phyloP scores from a whole-genome alignment of 169 alveolate species.

The Besnoitia besnoiti region DNA sequence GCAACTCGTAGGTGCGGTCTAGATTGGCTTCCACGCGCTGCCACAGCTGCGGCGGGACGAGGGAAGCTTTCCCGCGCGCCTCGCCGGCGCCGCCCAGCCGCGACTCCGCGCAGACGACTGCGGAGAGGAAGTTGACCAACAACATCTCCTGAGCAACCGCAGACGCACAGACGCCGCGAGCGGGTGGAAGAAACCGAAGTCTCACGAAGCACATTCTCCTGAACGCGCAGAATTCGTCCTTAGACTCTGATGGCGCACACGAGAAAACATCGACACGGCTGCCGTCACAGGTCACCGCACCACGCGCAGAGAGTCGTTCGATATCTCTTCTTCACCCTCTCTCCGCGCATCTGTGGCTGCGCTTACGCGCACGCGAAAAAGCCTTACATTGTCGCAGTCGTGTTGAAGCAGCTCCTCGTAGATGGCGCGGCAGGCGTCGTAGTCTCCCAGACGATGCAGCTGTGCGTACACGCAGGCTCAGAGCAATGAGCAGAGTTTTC shows the following conservation, averaged over 20 bases:
- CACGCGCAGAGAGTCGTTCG: not conserved
- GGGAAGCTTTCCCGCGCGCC: not conserved
- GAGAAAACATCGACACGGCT: too few relatives aligned
- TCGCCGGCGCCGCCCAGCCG: not conserved
- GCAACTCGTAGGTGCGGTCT: slow-evolving; percentile 8
- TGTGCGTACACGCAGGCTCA: too few relatives aligned
- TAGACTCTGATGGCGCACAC: too few relatives aligned
- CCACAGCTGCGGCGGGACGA: not conserved
- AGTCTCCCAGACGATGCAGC: slow-evolving; percentile 14
- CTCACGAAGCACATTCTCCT: too few relatives aligned
- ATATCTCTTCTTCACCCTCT: not conserved
- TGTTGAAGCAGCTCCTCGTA: slow-evolving; percentile 26
- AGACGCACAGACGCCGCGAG: too few relatives aligned
- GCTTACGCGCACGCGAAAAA: not conserved
- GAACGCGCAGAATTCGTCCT: too few relatives aligned
- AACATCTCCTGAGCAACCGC: slow-evolving; percentile 47
- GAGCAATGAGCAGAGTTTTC: too few relatives aligned
- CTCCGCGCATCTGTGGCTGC: too few relatives aligned
- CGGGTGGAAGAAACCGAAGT: too few relatives aligned
- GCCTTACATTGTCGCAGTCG: slow-evolving; percentile 21
- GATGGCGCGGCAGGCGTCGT: not conserved
- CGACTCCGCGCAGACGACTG: slow-evolving; percentile 22
- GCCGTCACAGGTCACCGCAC: too few relatives aligned
- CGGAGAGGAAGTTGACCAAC: slow-evolving; percentile 14
- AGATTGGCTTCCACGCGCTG: not conserved